These are phyloP conservation scores for Auricularia cornea DNA, from an alignment of 768 basidiomycete genomes.

Conservation along the genomic window DNA sequence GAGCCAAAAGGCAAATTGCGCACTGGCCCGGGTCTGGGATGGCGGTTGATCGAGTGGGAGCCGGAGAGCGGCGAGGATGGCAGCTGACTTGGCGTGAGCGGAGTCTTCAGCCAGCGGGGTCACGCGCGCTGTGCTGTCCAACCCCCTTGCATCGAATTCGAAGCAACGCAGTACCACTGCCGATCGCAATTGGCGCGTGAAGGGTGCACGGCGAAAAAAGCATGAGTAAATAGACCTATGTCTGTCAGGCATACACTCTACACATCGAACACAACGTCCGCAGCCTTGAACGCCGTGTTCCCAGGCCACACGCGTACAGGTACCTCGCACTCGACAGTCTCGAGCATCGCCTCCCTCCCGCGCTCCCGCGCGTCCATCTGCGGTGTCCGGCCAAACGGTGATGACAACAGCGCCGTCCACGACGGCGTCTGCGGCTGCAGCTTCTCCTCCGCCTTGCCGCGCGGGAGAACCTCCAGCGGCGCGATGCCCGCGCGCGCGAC, in stretches of 20 bases:
- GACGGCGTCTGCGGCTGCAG: not conserved
- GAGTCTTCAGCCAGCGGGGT: not conserved
- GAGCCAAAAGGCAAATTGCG: no score
- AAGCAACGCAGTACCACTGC: not conserved
- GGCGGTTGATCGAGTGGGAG: not conserved
- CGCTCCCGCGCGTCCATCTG: conserved; percentile 31
- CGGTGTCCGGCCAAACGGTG: conserved; percentile 7
- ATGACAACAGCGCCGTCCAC: not conserved
- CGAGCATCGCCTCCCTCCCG: conserved; percentile 62
- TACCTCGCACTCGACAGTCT: conserved; percentile 93
- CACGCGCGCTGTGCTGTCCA: not conserved
- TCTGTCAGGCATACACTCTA: conserved; percentile 15
- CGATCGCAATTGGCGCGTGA: not conserved
- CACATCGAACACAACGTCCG: conserved; percentile 72
- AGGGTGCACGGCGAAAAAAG: no score
- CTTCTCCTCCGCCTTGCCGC: not conserved
- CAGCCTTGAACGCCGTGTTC: conserved; percentile 77
- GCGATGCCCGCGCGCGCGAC: conserved; percentile 47
- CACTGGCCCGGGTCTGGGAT: not conserved
- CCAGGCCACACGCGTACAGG: conserved; percentile 84
- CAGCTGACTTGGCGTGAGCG: not conserved
- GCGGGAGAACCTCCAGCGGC: conserved; percentile 27
- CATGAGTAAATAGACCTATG: no score
- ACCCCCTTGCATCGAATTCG: not conserved
- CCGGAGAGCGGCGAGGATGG: not conserved